These are phyloP conservation scores for Martensiomyces pterosporus DNA, from an alignment of 192 early-diverging fungal species.

Conservation along the genomic window DNA sequence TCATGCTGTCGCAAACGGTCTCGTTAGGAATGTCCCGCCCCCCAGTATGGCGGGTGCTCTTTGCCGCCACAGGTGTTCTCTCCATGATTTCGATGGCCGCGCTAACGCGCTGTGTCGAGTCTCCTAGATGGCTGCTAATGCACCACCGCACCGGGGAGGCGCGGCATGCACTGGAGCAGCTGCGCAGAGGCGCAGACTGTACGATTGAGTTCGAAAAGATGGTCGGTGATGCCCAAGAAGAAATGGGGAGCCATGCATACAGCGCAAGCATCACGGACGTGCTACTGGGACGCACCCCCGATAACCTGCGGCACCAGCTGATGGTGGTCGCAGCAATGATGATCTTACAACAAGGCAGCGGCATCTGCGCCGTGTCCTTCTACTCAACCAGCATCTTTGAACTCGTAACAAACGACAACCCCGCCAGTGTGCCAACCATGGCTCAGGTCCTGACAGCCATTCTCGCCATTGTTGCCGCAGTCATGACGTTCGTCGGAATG, in stretches of 20 bases:
- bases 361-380: conserved; percentile 76
- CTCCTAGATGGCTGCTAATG: conserved; percentile 66
- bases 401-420: conserved; percentile 9
- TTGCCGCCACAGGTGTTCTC: conserved; percentile 56
- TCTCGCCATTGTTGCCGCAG: conserved; percentile 21
- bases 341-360: conserved; percentile 71
- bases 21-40: conserved; percentile 58
- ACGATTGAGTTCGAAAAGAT: conserved; percentile 58
- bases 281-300: conserved; percentile 51
- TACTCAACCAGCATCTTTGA: conserved; percentile 73
- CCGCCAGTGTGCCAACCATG: conserved; percentile 18
- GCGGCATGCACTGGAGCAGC: conserved; percentile 37
- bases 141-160: conserved; percentile 54
- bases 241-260: conserved; percentile 5
- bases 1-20: conserved; percentile 57
- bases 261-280: conserved; percentile 44
- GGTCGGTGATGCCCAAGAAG: conserved; percentile 31
- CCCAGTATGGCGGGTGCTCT: conserved; percentile 67
- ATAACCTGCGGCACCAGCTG: conserved; percentile 57
- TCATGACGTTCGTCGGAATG: conserved; percentile 25
- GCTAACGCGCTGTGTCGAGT: conserved; percentile 67
- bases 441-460: conserved; percentile 33
- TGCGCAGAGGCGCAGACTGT: conserved; percentile 51
- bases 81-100: conserved; percentile 47
- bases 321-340: conserved; percentile 59